Percentiles rank a stretch among this genome's conserved stretches.
Conservation (phyloP, 306 rosid genomes). For the Trifolium fragiferum region DNA sequence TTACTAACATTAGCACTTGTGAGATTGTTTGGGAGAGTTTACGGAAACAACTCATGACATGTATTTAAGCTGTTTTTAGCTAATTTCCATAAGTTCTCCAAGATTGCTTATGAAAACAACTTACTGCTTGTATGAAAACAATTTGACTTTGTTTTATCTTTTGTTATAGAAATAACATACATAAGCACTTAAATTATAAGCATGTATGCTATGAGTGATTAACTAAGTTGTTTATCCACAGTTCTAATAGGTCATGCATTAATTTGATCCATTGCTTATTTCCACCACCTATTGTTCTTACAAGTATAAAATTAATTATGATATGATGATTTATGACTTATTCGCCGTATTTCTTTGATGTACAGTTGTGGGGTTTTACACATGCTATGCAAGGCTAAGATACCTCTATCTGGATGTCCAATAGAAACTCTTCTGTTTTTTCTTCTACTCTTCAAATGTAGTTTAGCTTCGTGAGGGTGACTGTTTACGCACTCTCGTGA, state of each 20-base stretch:
- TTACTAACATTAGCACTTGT: background rate
- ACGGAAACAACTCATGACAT: background rate
- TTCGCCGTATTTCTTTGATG: slow-evolving; percentile 35
- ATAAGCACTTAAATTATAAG: no score
- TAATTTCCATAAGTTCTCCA: background rate
- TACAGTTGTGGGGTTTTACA: slow-evolving; percentile 99
- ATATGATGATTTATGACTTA: slow-evolving; percentile 20
- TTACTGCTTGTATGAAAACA: background rate
- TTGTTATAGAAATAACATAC: background rate
- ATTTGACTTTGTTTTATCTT: background rate
- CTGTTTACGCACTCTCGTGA: background rate
- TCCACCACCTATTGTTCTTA: background rate
- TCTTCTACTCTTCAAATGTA: slow-evolving; percentile 20
- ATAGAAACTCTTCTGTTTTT: background rate
- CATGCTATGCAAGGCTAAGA: slow-evolving; percentile 57
- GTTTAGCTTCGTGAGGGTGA: slow-evolving; percentile 26
- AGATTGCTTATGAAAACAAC: background rate
- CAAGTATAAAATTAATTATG: background rate
- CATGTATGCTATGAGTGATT: background rate
- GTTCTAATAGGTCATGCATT: slow-evolving; percentile 32
- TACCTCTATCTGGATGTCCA: slow-evolving; percentile 32
- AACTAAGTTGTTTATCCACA: background rate
- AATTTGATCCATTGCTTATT: slow-evolving; percentile 22
- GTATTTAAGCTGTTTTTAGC: background rate
- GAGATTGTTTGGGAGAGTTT: background rate